Conservation (phyloP, 352 stramenopile species). For the Pythium rishiriense region DNA sequence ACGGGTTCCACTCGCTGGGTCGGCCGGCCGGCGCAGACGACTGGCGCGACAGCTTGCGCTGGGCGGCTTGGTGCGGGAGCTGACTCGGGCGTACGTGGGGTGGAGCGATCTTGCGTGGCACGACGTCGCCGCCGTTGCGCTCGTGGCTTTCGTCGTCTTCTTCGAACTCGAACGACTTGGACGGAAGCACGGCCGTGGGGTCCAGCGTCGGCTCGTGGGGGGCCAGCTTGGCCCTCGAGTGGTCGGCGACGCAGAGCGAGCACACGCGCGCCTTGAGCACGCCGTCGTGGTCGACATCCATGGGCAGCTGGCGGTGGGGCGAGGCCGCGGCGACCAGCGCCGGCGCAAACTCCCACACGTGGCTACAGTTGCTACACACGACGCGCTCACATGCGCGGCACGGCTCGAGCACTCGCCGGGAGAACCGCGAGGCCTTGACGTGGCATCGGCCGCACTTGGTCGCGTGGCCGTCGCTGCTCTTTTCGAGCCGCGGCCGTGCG, state of each 20-base stretch:
- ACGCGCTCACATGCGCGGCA: constrained; percentile 20
- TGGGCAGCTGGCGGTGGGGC: constrained; percentile 1
- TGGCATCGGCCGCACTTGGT: constrained; percentile 20
- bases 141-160: constrained; percentile 9
- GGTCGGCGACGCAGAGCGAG: constrained; percentile 20
- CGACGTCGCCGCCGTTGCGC: background rate
- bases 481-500: constrained; percentile 7
- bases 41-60: constrained; percentile 1
- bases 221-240: constrained; percentile 13
- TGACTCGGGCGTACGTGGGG: constrained; percentile 4
- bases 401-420: constrained; percentile 13
- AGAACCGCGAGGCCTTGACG: constrained; percentile 11
- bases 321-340: constrained; percentile 4
- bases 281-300: background rate
- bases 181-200: background rate
- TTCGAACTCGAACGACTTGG: constrained; percentile 9
- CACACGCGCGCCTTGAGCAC: constrained; percentile 18
- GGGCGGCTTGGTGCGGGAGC: background rate
- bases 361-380: constrained; percentile 25
- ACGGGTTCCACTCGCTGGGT: constrained; percentile 19
- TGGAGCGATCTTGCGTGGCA: background rate
- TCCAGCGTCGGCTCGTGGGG: constrained; percentile 12
- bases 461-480: constrained; percentile 6
- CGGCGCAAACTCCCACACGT: constrained; percentile 11
- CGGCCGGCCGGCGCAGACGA: background rate